Percentiles rank a stretch among this genome's conserved stretches.
These are phyloP conservation scores for Sphagnum magellanicum DNA, from an alignment of 228 moss, liverwort and hornwort genomes.

Conservation along the genomic window DNA sequence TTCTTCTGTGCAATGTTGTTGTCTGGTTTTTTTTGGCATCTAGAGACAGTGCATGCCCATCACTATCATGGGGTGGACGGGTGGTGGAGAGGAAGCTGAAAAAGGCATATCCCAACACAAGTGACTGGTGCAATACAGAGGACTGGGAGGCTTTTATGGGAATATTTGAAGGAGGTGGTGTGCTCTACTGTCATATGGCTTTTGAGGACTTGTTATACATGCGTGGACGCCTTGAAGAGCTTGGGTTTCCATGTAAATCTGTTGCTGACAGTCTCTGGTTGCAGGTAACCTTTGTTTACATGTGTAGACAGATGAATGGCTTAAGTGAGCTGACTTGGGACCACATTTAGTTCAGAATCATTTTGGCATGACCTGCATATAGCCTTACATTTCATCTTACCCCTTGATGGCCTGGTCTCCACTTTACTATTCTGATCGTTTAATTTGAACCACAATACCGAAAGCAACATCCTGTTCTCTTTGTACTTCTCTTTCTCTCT, in stretches of 20 bases:
- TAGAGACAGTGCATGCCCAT: constrained; percentile 30
- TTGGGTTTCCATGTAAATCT: constrained; percentile 49
- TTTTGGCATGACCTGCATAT: too few relatives aligned
- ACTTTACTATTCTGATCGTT: too few relatives aligned
- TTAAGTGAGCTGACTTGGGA: too few relatives aligned
- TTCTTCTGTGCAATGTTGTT: neutral
- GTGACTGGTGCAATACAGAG: constrained; percentile 38
- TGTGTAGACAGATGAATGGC: too few relatives aligned
- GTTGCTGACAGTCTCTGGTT: constrained; percentile 57
- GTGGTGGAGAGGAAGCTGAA: constrained; percentile 46
- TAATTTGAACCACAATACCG: too few relatives aligned
- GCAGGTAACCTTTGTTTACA: constrained; percentile 19
- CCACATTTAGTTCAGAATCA: too few relatives aligned
- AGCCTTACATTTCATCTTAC: too few relatives aligned
- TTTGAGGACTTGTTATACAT: constrained; percentile 55
- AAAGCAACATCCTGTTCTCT: neutral
- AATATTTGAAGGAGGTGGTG: constrained; percentile 58
- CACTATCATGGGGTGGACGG: constrained; percentile 52
- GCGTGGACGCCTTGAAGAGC: constrained; percentile 54
- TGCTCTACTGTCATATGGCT: constrained; percentile 51
- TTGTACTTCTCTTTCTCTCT: constrained; percentile 3
- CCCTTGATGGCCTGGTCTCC: too few relatives aligned
- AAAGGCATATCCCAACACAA: constrained; percentile 39
- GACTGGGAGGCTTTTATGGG: constrained; percentile 60
- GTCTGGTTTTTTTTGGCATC: constrained; percentile 7